Evolutionary conservation across 345 rosid genomes (phyloP), one percentile per base, ranked within the genome.

Genomic region (Mangifera indica): DNA sequence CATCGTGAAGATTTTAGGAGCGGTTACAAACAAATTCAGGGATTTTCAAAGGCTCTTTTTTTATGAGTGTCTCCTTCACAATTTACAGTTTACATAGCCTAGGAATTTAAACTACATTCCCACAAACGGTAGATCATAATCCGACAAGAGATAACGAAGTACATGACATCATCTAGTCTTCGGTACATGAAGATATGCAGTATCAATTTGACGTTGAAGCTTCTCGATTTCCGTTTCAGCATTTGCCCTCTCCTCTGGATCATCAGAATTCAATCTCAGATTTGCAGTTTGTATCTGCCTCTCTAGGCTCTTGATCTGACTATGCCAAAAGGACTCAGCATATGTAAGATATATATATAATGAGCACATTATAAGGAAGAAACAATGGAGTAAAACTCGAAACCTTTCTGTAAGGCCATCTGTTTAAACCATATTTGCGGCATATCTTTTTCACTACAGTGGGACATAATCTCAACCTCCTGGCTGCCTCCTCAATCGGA

Each of bases 381-480:
- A 58, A 26, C 4, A 2, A 45, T 17, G 20, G n/a, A 37, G 24
- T 7, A 4, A 29, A 4, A 37, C 13, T 42, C 8, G 0, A 32
- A 5, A 90, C 96, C 91, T 85, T 86, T 69, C 94, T 76, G 22
- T 83, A 66, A 1, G 90, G 94, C 94, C 96, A 90, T 14, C 96
- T 77, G 7, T 1, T 12, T 59, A 84, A 12, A 0, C 81, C 82
- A 2, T 45, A 72, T 71, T 61, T 72, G 15, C 88, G 69, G 73
- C 91, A 85, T 59, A 80, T 82, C 79, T 78, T 88, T 77, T 87
- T 87, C 48, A 90, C 81, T 7, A 85, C 91, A 9, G 93, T 90
- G 7, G 86, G 83, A 53, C 90, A 90, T 60, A 88, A 22, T 11
- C 65, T 70, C 76, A 88, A 21, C 55, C n/a, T 71, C 67, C 21